Evolutionary conservation across 2,329 filamentous ascomycete genomes (phyloP).

Genomic region (Simplicillium sp.): DNA sequence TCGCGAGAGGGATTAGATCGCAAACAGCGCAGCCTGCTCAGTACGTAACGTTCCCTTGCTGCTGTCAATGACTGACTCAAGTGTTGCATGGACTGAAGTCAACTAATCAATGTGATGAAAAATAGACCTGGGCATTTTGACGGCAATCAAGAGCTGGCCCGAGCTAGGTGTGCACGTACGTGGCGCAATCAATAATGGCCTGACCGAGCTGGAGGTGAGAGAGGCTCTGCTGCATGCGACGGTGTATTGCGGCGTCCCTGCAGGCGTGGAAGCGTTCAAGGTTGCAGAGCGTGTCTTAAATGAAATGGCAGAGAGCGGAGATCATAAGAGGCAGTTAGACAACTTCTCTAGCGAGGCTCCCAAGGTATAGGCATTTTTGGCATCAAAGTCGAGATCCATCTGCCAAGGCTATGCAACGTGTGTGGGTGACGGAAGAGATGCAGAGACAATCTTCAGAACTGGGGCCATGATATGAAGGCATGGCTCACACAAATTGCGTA

Average conservation of each 20-base stretch:
- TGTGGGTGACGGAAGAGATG: too few relatives aligned
- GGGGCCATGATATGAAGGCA: too few relatives aligned
- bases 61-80: too few relatives aligned
- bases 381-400: too few relatives aligned
- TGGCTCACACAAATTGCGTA: too few relatives aligned
- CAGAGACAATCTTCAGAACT: too few relatives aligned
- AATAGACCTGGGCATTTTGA: constrained; percentile 50
- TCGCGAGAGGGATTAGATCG: constrained; percentile 49
- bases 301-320: constrained; percentile 16
- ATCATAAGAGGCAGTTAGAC: constrained; percentile 12
- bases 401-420: too few relatives aligned
- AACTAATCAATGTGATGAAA: not conserved
- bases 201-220: constrained; percentile 42
- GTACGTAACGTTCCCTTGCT: constrained; percentile 1
- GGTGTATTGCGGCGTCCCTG: constrained; percentile 29
- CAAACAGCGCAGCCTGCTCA: constrained; percentile 50
- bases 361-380: too few relatives aligned
- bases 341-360: not conserved
- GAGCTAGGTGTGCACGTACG: constrained; percentile 52
- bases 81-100: not conserved
- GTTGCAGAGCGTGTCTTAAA: constrained; percentile 15
- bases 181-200: constrained; percentile 52
- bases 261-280: constrained; percentile 25
- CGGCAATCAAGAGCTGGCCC: constrained; percentile 45
- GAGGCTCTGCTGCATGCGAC: constrained; percentile 41